Evolutionary conservation across 202 grass and related monocot genomes (phyloP).

Genomic region (Schoenoplectus triqueter): DNA sequence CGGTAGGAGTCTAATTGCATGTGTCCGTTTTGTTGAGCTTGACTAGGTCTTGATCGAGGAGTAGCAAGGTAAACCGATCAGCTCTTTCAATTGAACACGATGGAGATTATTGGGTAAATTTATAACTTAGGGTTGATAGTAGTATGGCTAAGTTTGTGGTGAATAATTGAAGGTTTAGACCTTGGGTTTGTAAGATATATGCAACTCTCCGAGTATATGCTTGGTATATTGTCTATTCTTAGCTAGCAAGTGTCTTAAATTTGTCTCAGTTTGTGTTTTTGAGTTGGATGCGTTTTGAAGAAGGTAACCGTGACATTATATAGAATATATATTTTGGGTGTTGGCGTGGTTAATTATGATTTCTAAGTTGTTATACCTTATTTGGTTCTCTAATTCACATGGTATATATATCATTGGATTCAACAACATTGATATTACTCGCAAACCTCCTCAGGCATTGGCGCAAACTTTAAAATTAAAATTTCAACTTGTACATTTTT

Average conservation of each 20-base stretch:
- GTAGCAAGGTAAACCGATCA: constrained; percentile 24
- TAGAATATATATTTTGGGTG: constrained; percentile 36
- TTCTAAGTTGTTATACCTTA: constrained; percentile 14
- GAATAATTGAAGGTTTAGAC: constrained; percentile 40
- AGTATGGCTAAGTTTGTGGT: constrained; percentile 35
- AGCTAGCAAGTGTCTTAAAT: constrained; percentile 35
- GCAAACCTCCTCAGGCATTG: constrained; percentile 16
- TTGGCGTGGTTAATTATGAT: constrained; percentile 33
- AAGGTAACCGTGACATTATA: constrained; percentile 42
- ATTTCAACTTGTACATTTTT: constrained; percentile 29
- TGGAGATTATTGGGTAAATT: constrained; percentile 23
- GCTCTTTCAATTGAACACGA: constrained; percentile 26
- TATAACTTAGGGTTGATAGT: constrained; percentile 38
- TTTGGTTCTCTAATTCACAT: constrained; percentile 22
- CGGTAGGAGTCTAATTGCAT: constrained; percentile 34
- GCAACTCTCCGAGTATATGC: constrained; percentile 8
- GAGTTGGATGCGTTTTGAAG: constrained; percentile 17
- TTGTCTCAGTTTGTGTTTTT: constrained; percentile 29
- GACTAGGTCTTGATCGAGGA: constrained; percentile 25
- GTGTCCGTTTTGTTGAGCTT: constrained; percentile 30
- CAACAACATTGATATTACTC: background rate
- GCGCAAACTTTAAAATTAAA: constrained; percentile 12
- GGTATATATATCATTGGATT: constrained; percentile 22
- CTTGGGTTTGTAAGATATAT: constrained; percentile 42
- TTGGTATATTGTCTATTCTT: constrained; percentile 43